A percentile compares a stretch with the other conserved stretches of the same genome.
Conservation (phyloP, 192 early-diverging fungal species). For the Gigaspora rosea region DNA sequence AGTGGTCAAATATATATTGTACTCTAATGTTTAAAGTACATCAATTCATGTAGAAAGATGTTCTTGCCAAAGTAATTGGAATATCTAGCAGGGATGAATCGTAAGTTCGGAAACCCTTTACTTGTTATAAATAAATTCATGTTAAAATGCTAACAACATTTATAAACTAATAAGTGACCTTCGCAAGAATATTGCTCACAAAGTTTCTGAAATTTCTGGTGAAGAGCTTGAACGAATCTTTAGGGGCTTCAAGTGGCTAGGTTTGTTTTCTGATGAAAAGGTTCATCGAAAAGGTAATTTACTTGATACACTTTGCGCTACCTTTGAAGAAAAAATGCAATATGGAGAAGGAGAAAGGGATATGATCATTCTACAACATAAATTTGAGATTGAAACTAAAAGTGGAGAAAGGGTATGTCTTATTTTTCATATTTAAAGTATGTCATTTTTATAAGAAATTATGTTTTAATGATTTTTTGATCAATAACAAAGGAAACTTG, state of each 20-base stretch:
- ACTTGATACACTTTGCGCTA: conserved; percentile 93
- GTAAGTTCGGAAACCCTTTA: conserved; percentile 19
- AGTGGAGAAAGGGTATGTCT: conserved; percentile 61
- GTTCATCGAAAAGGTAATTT: conserved; percentile 73
- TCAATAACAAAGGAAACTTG: conserved; percentile 65
- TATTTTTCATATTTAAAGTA: neutral
- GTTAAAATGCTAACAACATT: neutral
- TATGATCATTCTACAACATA: conserved; percentile 97
- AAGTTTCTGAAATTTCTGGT: conserved; percentile 57
- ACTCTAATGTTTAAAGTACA: no score
- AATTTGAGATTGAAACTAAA: conserved; percentile 91
- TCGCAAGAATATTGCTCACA: conserved; percentile 62
- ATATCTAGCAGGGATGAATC: conserved; percentile 39
- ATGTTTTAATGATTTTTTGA: neutral
- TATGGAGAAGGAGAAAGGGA: conserved; percentile 91
- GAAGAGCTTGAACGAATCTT: conserved; percentile 59
- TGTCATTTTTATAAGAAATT: neutral
- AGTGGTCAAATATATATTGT: no score
- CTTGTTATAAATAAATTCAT: neutral
- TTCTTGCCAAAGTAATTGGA: conserved; percentile 64
- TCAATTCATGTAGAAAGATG: conserved; percentile 50
- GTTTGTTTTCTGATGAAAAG: conserved; percentile 71
- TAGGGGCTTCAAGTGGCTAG: conserved; percentile 79
- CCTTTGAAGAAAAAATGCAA: conserved; percentile 95
- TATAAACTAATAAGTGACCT: conserved; percentile 48